Conservation (phyloP, 2,329 filamentous ascomycete genomes). For the Arthrinium puccinioides region DNA sequence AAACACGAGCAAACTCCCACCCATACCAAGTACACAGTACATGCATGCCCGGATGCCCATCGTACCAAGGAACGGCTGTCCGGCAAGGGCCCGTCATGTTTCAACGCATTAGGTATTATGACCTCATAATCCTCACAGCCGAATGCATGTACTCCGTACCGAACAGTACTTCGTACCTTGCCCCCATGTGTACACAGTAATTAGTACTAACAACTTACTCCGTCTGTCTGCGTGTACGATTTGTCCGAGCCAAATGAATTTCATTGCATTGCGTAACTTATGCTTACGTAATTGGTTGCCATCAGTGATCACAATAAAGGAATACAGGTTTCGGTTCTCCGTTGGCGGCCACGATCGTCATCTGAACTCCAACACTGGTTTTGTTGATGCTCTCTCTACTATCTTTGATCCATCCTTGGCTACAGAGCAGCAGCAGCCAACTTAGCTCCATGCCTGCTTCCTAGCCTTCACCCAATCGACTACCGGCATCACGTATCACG, state of each 20-base stretch:
- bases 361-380: no score
- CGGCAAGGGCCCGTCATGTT: conserved; percentile 2
- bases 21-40: no score
- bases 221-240: neutral
- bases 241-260: neutral
- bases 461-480: neutral
- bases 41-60: neutral
- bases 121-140: conserved; percentile 1
- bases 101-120: conserved; percentile 1
- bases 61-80: neutral
- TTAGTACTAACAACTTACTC: neutral
- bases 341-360: no score
- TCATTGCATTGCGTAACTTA: neutral
- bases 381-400: neutral
- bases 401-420: neutral
- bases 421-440: neutral
- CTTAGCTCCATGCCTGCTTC: neutral
- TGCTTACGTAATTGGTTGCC: neutral
- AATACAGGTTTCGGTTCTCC: no score
- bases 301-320: no score
- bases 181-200: no score
- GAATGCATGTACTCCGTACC: no score
- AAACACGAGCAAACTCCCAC: no score
- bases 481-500: no score
- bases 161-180: no score